A percentile compares a stretch with the other conserved stretches of the same genome.
Evolutionary conservation across 2,329 filamentous ascomycete genomes (phyloP).

Genomic region (Fusarium papillatum): DNA sequence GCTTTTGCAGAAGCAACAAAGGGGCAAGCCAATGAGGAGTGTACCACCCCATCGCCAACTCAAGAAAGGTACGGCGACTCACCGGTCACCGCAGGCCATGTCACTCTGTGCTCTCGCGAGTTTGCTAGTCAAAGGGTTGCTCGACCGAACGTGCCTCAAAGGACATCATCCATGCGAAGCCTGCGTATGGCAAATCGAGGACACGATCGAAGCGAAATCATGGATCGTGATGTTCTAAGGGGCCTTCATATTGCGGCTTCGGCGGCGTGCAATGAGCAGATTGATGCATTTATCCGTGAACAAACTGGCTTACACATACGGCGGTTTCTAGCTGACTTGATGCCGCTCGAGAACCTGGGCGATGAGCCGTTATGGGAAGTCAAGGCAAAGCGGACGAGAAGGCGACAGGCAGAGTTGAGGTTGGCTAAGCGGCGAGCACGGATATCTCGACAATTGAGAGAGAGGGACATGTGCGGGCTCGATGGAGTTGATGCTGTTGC

Average conservation of each 20-base stretch:
- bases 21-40: background rate
- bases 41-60: background rate
- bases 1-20: conserved; percentile 1
- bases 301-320: conserved; percentile 67
- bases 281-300: conserved; percentile 65
- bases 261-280: conserved; percentile 67
- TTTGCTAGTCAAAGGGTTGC: conserved; percentile 40
- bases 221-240: conserved; percentile 65
- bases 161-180: conserved; percentile 51
- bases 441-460: conserved; percentile 48
- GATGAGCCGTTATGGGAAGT: conserved; percentile 44
- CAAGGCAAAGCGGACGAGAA: conserved; percentile 42
- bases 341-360: conserved; percentile 62
- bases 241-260: conserved; percentile 68
- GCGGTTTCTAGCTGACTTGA: conserved; percentile 67
- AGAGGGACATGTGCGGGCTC: conserved; percentile 5
- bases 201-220: conserved; percentile 55
- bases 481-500: conserved; percentile 7
- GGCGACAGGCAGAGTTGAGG: conserved; percentile 49
- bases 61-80: background rate
- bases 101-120: conserved; percentile 45
- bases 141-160: conserved; percentile 51
- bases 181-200: conserved; percentile 40
- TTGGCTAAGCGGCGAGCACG: conserved; percentile 52
- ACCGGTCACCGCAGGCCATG: conserved; percentile 34